Base-by-base conservation (phyloP, 345 rosid species). In the Theobroma cacao region DNA sequence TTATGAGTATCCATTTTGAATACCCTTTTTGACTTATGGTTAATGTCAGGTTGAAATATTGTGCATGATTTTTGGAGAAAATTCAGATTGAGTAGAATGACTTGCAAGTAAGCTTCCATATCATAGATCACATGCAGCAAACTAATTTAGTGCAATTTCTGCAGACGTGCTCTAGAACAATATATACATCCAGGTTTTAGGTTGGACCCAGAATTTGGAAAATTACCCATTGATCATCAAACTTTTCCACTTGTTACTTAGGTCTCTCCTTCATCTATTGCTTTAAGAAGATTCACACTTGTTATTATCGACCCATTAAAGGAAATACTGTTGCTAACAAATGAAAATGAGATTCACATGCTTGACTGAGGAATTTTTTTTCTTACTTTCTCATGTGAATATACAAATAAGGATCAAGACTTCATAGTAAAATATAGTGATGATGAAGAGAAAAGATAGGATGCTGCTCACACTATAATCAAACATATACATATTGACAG, bases 401-500 rank as follows among this genome's bases (percentile, higher is more conserved):
- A 30, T 30, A 61, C 20, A 61, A 5, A 60, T 28, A 30, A 14
- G 40, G 12, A 56, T 53, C 24, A 53, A 41, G 22, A 52, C 8
- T 17, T 3, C 18, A 48, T 18, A 0, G 20, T 18, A 52, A 17
- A 50, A 2, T 47, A 22, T 17, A 18, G 5, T 56, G 30, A 7
- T 56, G 30, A 22, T 56, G 12, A 22, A 31, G 20, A 62, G 7
- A 62, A 31, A 30, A 48, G 26, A 48, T 30, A 48, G 36, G 66
- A 58, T 11, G 20, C 0, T 8, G 41, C 41, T 48, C 28, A 31
- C 13, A n/a, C 24, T 52, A 33, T 36, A 72, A 55, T 64, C 56
- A 52, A n/a, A n/a, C 18, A 50, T 61, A 40, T 18, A 59, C 28
- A 47, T 24, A 74, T 75, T 34, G 64, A 75, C 79, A 78, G 66